Base-by-base conservation (phyloP, 352 stramenopile species). In the Globisporangium orthogonon region DNA sequence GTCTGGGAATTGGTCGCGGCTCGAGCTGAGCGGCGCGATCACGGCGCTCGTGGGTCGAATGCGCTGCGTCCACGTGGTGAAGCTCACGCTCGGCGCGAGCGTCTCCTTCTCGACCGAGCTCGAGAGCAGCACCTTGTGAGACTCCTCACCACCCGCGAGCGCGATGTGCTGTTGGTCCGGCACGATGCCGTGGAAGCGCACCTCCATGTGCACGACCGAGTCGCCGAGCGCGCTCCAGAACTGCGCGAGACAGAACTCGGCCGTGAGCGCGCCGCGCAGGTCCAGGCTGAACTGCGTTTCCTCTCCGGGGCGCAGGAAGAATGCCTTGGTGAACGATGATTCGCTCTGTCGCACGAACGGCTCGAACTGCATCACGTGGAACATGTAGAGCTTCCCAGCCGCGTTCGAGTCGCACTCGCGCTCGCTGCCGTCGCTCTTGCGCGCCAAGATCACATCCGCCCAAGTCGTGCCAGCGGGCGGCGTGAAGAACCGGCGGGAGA, bases 321-420 rank as follows among this genome's bases (percentile, higher is more conserved):
- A 86, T 3, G 77, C 70, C 56, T 89, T 86, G 54, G 78, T 62
- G 54, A 82, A 82, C 15, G 76, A 86, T 35, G 82, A 90, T 29
- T 74, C 61, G 44, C 80, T 89, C 71, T 94, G 85, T 7, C 83
- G 81, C 45, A 86, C 74, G 58, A 96, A 91, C 47, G 86, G 83
- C 56, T 93, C 74, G 54, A 96, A 91, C 76, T 97, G 90, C 63
- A 96, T 64, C 29, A 78, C 83, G 63, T 97, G 87, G 55, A 97
- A 83, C 65, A 94, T 90, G 64, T 80, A 97, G 29, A 89, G 56
- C 61, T 87, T 88, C 28, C 78, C 73, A 1, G 78, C 71, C n/a
- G 78, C 63, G 51, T 82, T 88, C 17, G 79, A 87, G 17, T 91
- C 78, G 29, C 73, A 60, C 43, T 87, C 79, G 23, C 57, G 60